Base-by-base conservation (phyloP, 2,329 filamentous ascomycete species). In the Exophiala sp. region DNA sequence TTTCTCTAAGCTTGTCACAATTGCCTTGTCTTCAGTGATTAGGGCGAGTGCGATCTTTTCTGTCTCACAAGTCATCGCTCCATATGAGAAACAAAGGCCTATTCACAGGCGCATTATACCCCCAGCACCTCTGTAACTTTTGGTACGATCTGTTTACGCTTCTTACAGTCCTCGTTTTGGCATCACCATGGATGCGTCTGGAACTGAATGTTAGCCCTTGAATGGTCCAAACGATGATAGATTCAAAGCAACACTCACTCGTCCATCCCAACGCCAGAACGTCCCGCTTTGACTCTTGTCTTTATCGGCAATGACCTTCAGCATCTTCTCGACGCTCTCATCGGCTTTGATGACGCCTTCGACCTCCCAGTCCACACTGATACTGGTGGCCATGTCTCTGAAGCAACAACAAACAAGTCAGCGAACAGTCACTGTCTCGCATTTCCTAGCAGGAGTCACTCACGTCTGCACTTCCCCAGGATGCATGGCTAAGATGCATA, bases 211-310 rank as follows among this genome's bases (percentile, higher is more conserved):
- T n/a, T n/a, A n/a, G n/a, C n/a, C n/a, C n/a, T n/a, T n/a, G n/a
- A n/a, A n/a, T n/a, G 24, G 24, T 27, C 24, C n/a, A n/a, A n/a
- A n/a, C n/a, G n/a, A 13, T 9, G 21, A 24, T n/a, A 14, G 16
- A 16, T 10, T 32, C n/a, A 2, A 19, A 9, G 5, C 10, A 24
- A 34, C n/a, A 50, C 49, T 35, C 53, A 75, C 74, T 63, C 74
- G 69, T 45, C 76, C 70, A 56, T 79, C 71, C 68, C 71, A 79
- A 5, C 75, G 77, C 75, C 75, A 79, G 53, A 79, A 79, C 1
- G 73, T 79, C 2, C 76, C 76, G 53, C 69, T 76, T 42, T 78
- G 52, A 68, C 65, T 21, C 68, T 67, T 21, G 64, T 67, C 62
- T 74, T 79, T 55, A 66, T 72, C 52, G 19, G 69, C 67, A 50